A percentile compares a stretch with the other conserved stretches of the same genome.
Evolutionary conservation across 2,329 filamentous ascomycete genomes (phyloP).

Genomic region (Ceratocystiopsis brevicomis): DNA sequence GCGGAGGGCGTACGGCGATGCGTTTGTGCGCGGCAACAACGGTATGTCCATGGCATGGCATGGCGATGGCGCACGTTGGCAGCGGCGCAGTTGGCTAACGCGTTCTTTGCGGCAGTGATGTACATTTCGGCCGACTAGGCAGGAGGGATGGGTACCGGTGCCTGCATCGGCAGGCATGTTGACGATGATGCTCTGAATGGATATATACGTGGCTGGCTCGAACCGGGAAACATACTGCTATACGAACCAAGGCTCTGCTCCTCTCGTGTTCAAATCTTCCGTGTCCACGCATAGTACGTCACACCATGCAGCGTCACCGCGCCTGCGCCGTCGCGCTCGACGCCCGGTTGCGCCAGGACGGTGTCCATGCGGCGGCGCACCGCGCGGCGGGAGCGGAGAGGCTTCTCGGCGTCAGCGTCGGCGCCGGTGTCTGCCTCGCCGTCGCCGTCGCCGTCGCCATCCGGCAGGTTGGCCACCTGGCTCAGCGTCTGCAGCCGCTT

Average conservation of each 20-base stretch:
- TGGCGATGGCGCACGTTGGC: too few species aligned
- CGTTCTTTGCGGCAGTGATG: constrained; percentile 32
- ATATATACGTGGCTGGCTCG: too few species aligned
- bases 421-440: background rate
- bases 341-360: constrained; percentile 34
- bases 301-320: constrained; percentile 45
- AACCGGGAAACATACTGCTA: too few species aligned
- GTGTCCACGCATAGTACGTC: constrained; percentile 46
- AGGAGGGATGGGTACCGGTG: too few species aligned
- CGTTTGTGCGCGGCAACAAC: constrained; percentile 91
- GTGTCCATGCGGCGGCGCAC: constrained; percentile 33
- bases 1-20: constrained; percentile 73
- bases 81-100: too few species aligned
- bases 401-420: background rate
- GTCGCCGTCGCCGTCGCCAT: constrained; percentile 19
- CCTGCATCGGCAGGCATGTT: too few species aligned
- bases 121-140: constrained; percentile 43
- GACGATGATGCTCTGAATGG: too few species aligned
- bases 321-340: constrained; percentile 39
- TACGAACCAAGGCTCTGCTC: too few species aligned
- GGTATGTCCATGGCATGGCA: constrained; percentile 23
- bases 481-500: constrained; percentile 46
- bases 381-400: constrained; percentile 22
- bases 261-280: constrained; percentile 17
- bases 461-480: constrained; percentile 40